Conservation (phyloP, 257 asterid species). For the Henckelia pumila region DNA sequence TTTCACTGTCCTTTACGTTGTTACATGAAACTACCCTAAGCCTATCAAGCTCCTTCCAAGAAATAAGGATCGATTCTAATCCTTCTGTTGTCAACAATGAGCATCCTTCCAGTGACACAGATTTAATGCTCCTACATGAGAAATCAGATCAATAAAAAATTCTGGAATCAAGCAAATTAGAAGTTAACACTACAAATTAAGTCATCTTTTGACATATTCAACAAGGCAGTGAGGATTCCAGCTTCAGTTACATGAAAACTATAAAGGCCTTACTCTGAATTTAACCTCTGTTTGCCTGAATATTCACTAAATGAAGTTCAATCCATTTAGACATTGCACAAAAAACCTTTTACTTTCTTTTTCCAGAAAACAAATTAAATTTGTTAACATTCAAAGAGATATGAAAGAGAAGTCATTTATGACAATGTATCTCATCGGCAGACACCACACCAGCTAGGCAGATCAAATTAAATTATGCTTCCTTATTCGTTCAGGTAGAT, state of each 20-base stretch:
- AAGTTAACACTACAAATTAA: not conserved
- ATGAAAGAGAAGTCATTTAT: not conserved
- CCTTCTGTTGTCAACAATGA: slow-evolving; percentile 82
- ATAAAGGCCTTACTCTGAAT: not conserved
- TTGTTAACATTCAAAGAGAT: not conserved
- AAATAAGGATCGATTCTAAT: slow-evolving; percentile 68
- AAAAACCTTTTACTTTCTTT: not conserved
- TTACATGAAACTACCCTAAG: slow-evolving; percentile 85
- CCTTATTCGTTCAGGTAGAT: not conserved
- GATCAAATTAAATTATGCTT: not conserved
- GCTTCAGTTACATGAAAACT: not conserved
- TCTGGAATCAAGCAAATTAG: not conserved
- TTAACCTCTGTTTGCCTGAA: not conserved
- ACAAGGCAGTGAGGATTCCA: not conserved
- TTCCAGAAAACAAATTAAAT: too few relatives aligned
- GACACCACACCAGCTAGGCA: not conserved
- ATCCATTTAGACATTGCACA: not conserved
- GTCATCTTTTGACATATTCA: not conserved
- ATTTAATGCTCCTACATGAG: slow-evolving; percentile 57
- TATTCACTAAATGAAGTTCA: not conserved
- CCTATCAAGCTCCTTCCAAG: slow-evolving; percentile 74
- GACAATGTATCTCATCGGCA: too few relatives aligned
- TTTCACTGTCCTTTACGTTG: slow-evolving; percentile 75
- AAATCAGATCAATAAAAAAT: slow-evolving; percentile 24
- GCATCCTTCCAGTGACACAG: slow-evolving; percentile 82